These are phyloP conservation scores for Kwoniella pini DNA, from an alignment of 768 basidiomycete species.

Conservation along the genomic window DNA sequence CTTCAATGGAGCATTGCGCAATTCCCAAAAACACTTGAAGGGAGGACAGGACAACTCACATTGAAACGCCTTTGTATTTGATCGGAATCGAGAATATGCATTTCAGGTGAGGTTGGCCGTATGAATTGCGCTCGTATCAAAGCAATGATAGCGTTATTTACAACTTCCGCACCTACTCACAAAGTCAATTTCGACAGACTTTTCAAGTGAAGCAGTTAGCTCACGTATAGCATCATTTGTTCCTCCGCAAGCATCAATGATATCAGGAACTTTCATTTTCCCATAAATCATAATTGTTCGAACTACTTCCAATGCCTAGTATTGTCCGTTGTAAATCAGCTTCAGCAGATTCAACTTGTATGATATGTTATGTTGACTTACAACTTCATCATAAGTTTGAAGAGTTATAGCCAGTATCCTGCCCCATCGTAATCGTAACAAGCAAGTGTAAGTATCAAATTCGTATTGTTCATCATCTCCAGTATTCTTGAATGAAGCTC, in stretches of 20 bases:
- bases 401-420: slow-evolving; percentile 74
- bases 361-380: slow-evolving; percentile 55
- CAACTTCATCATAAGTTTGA: slow-evolving; percentile 68
- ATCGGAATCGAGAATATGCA: slow-evolving; percentile 32
- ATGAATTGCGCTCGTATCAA: slow-evolving; percentile 33
- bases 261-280: slow-evolving; percentile 74
- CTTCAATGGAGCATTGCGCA: too few relatives aligned
- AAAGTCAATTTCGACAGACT: neutral
- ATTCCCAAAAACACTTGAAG: too few relatives aligned
- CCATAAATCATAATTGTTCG: slow-evolving; percentile 78
- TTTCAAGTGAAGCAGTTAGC: slow-evolving; percentile 14
- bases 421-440: slow-evolving; percentile 79
- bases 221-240: slow-evolving; percentile 63
- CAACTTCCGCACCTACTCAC: slow-evolving; percentile 6
- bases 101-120: slow-evolving; percentile 25
- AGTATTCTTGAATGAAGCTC: slow-evolving; percentile 67
- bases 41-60: slow-evolving; percentile 16
- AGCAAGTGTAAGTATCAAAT: slow-evolving; percentile 78
- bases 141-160: slow-evolving; percentile 22
- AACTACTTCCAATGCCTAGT: slow-evolving; percentile 73
- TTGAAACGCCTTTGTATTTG: slow-evolving; percentile 23
- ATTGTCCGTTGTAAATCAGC: neutral
- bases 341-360: neutral
- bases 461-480: slow-evolving; percentile 61
- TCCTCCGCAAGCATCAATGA: slow-evolving; percentile 59